Evolutionary conservation across 352 stramenopile genomes (phyloP).

Genomic region (Phytophthora palmivora): DNA sequence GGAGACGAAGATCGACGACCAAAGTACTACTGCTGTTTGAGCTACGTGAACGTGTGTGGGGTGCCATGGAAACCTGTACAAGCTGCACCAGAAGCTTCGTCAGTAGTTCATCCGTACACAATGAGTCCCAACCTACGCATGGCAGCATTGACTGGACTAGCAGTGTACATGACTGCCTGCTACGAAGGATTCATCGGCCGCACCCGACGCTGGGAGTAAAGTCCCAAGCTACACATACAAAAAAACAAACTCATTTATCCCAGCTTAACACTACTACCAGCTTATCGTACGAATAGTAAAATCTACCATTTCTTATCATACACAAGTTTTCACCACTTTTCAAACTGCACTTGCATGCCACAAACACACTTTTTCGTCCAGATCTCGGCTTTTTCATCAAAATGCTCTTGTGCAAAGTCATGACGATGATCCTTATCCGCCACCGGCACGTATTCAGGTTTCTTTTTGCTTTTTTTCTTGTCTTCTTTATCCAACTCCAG

Average conservation of each 20-base stretch:
- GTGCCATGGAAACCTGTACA: conserved; percentile 40
- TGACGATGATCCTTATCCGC: conserved; percentile 67
- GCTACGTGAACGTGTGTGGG: conserved; percentile 74
- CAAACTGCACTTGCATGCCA: conserved; percentile 72
- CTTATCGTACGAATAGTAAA: conserved; percentile 30
- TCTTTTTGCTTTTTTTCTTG: conserved; percentile 10
- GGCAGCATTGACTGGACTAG: conserved; percentile 50
- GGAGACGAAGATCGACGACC: conserved; percentile 51
- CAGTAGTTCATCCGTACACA: conserved; percentile 17
- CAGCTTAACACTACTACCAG: conserved; percentile 5
- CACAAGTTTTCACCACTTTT: conserved; percentile 65
- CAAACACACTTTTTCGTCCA: conserved; percentile 69
- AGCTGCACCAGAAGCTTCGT: conserved; percentile 1
- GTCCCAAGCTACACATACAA: not conserved
- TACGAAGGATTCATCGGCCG: conserved; percentile 67
- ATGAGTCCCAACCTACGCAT: conserved; percentile 49
- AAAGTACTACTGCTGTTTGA: conserved; percentile 86
- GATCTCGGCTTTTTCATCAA: conserved; percentile 40
- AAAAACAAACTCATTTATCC: conserved; percentile 17
- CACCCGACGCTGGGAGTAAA: conserved; percentile 51
- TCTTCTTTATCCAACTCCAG: conserved; percentile 21
- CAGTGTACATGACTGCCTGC: conserved; percentile 69
- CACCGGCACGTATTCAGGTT: conserved; percentile 43
- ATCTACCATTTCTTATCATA: conserved; percentile 24
- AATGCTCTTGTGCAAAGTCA: conserved; percentile 51